phyloP scores from a whole-genome alignment of 2,329 filamentous ascomycete genomes.

The Hymenoscyphus salicellus region DNA sequence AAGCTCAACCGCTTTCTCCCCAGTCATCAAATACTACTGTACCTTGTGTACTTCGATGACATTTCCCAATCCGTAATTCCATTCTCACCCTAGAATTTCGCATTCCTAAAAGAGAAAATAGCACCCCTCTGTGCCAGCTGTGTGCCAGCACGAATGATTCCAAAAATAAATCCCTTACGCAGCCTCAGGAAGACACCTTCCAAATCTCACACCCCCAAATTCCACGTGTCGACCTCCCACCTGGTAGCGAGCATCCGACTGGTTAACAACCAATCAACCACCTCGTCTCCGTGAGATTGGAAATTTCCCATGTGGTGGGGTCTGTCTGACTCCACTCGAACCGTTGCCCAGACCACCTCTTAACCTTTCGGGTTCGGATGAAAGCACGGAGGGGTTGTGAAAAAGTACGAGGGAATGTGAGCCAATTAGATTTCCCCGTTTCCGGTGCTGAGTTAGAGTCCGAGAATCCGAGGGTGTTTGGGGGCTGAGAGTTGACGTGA shows the following conservation, averaged over 20 bases:
- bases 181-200: not conserved
- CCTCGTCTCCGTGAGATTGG: conserved; percentile 1
- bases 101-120: not conserved
- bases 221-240: not conserved
- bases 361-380: not conserved
- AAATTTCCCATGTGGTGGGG: not conserved
- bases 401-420: not conserved
- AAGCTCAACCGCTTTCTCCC: not conserved
- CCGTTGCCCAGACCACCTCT: not conserved
- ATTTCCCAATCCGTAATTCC: not conserved
- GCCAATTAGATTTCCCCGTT: not conserved
- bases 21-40: not conserved
- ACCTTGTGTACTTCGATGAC: not conserved
- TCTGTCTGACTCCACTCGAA: not conserved
- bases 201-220: not conserved
- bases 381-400: not conserved
- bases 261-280: not conserved
- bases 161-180: not conserved
- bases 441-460: not conserved
- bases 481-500: not conserved
- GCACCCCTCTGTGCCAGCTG: too few species aligned
- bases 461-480: not conserved
- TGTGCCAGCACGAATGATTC: not conserved
- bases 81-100: not conserved
- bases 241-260: not conserved